Conservation (phyloP, 805 yeast genomes). For the Yarrowia bubula region DNA sequence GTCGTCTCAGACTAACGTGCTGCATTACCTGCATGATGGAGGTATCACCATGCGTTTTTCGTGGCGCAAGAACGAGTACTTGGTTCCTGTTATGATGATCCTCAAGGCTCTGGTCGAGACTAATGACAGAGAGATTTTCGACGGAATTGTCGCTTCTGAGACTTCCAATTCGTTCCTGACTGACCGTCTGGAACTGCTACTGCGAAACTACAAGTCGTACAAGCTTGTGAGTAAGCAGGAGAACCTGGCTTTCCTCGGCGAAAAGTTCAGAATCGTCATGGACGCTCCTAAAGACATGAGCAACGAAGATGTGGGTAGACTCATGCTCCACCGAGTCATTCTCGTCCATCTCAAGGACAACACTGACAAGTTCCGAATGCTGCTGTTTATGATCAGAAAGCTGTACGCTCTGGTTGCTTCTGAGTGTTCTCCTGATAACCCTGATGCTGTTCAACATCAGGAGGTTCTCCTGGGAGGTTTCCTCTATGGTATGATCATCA, state of each 20-base stretch:
- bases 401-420: slow-evolving; percentile 93
- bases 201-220: slow-evolving; percentile 84
- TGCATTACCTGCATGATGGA: slow-evolving; percentile 93
- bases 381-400: slow-evolving; percentile 93
- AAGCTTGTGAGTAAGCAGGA: slow-evolving; percentile 75
- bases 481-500: slow-evolving; percentile 92
- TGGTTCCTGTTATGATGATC: slow-evolving; percentile 90
- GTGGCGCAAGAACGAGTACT: slow-evolving; percentile 94
- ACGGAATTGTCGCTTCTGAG: slow-evolving; percentile 92
- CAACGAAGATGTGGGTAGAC: slow-evolving; percentile 87
- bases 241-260: slow-evolving; percentile 92
- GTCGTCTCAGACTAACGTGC: slow-evolving; percentile 95
- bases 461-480: slow-evolving; percentile 94
- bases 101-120: slow-evolving; percentile 87
- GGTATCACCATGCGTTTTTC: slow-evolving; percentile 94
- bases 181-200: slow-evolving; percentile 91
- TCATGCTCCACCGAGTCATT: slow-evolving; percentile 77
- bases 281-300: slow-evolving; percentile 84
- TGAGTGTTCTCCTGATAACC: slow-evolving; percentile 94
- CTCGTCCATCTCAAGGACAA: slow-evolving; percentile 74
- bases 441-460: slow-evolving; percentile 99
- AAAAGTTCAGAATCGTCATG: slow-evolving; percentile 90
- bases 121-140: slow-evolving; percentile 91
- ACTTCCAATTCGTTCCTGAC: slow-evolving; percentile 86
- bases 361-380: slow-evolving; percentile 79